Conservation (phyloP, 1,284 basidiomycete species). For the Erythrobasidium hasegawianum region DNA sequence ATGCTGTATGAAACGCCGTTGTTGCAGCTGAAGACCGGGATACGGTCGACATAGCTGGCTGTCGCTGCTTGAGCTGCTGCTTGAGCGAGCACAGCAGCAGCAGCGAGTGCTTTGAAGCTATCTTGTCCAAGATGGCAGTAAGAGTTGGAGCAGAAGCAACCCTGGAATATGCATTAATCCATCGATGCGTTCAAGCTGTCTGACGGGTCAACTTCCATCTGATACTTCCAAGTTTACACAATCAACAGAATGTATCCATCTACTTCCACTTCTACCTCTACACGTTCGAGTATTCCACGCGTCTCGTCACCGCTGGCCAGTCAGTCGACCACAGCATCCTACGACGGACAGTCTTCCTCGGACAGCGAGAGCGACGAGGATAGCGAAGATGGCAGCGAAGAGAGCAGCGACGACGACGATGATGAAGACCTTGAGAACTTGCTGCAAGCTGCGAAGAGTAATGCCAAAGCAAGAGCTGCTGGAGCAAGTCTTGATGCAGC, state of each 20-base stretch:
- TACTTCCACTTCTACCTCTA: slow-evolving; percentile 6
- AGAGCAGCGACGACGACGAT: slow-evolving; percentile 16
- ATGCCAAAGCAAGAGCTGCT: slow-evolving; percentile 13
- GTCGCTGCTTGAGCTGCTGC: no score
- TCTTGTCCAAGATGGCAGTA: neutral
- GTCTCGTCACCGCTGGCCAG: slow-evolving; percentile 26
- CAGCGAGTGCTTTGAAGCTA: no score
- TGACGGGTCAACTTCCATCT: neutral
- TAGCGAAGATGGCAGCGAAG: slow-evolving; percentile 3
- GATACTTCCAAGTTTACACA: neutral
- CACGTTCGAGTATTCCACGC: slow-evolving; percentile 23
- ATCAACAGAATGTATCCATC: neutral
- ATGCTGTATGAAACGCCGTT: no score
- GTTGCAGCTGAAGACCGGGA: no score
- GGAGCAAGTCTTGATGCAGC: slow-evolving; percentile 14
- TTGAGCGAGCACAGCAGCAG: no score
- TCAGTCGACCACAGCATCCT: slow-evolving; percentile 12
- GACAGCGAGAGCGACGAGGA: neutral
- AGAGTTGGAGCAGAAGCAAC: neutral
- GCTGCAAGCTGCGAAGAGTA: slow-evolving; percentile 20
- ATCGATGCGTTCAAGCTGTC: neutral
- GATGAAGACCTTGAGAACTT: slow-evolving; percentile 14
- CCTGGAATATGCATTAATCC: neutral
- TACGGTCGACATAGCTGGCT: neutral
- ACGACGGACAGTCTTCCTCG: neutral